A percentile compares a stretch with the other conserved stretches of the same genome.
Conservation (phyloP, 164 flowering plant genomes). For the Liriodendron chinense region DNA sequence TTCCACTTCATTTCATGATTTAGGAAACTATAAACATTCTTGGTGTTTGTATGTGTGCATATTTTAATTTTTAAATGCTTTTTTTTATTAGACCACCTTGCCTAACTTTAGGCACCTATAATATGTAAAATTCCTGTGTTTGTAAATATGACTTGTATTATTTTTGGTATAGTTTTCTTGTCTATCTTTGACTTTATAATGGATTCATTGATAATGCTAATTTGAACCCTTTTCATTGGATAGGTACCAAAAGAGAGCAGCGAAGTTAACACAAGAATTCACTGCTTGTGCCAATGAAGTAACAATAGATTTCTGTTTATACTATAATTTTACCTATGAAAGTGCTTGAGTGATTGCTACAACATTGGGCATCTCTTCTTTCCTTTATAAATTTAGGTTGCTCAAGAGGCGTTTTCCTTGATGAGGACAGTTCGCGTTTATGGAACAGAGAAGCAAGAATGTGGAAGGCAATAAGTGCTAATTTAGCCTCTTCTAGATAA, state of each 20-base stretch:
- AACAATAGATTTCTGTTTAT: neutral
- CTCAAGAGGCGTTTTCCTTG: constrained; percentile 89
- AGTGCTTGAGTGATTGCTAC: neutral
- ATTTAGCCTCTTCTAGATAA: constrained; percentile 2
- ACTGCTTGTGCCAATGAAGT: constrained; percentile 92
- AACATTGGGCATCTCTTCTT: neutral
- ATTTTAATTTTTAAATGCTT: too few species aligned
- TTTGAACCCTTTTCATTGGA: constrained; percentile 10
- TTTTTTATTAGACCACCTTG: too few species aligned
- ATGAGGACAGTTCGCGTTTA: constrained; percentile 92
- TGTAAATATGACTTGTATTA: too few species aligned
- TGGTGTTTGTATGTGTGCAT: too few species aligned
- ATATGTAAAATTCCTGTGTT: too few species aligned
- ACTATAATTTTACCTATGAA: neutral
- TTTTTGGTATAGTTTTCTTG: neutral
- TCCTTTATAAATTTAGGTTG: constrained; percentile 46
- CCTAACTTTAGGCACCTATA: too few species aligned
- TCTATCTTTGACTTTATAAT: neutral
- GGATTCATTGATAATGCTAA: neutral
- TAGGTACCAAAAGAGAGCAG: constrained; percentile 94
- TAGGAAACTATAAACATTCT: too few species aligned
- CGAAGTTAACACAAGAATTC: constrained; percentile 71
- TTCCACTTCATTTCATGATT: too few species aligned
- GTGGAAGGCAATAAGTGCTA: constrained; percentile 48
- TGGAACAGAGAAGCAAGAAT: constrained; percentile 84